These are phyloP conservation scores for Lactifluus subvellereus DNA, from an alignment of 768 basidiomycete genomes.

Conservation along the genomic window DNA sequence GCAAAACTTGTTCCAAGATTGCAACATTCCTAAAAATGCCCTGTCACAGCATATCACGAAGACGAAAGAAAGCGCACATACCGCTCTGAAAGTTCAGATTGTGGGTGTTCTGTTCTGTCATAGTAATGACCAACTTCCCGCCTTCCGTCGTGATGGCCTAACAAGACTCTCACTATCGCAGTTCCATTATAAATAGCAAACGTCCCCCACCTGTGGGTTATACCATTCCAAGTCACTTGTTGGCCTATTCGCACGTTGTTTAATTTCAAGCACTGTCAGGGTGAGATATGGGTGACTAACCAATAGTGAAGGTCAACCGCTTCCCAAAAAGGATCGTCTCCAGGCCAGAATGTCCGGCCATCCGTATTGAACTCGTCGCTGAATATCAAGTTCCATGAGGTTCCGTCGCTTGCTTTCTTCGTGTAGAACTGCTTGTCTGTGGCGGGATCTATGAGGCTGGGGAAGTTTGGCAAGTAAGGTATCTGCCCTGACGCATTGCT, in stretches of 20 bases:
- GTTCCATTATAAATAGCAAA: neutral
- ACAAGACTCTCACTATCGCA: constrained; percentile 10
- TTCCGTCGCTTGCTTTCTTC: constrained; percentile 67
- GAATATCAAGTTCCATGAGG: constrained; percentile 77
- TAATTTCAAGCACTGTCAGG: neutral
- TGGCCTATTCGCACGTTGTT: constrained; percentile 33
- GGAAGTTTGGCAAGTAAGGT: constrained; percentile 63
- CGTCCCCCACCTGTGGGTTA: constrained; percentile 50
- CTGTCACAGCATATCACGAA: neutral
- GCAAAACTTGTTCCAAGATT: constrained; percentile 92
- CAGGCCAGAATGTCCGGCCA: constrained; percentile 71
- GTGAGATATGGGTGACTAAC: constrained; percentile 29
- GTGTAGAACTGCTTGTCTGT: constrained; percentile 58
- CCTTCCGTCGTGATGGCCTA: constrained; percentile 65
- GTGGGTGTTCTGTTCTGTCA: constrained; percentile 63
- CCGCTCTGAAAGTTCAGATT: constrained; percentile 83
- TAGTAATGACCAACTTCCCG: constrained; percentile 78
- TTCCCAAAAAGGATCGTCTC: constrained; percentile 83
- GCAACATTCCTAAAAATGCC: constrained; percentile 43
- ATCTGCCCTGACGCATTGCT: constrained; percentile 87
- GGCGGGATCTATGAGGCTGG: constrained; percentile 64
- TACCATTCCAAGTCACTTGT: constrained; percentile 86
- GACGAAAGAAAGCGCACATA: constrained; percentile 31
- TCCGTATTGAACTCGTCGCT: constrained; percentile 79
- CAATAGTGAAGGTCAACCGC: constrained; percentile 85